Percentiles rank a stretch among this genome's conserved stretches.
Evolutionary conservation across 1,139 yeast genomes (phyloP).

Genomic region (Trichomonascaceae sp.): DNA sequence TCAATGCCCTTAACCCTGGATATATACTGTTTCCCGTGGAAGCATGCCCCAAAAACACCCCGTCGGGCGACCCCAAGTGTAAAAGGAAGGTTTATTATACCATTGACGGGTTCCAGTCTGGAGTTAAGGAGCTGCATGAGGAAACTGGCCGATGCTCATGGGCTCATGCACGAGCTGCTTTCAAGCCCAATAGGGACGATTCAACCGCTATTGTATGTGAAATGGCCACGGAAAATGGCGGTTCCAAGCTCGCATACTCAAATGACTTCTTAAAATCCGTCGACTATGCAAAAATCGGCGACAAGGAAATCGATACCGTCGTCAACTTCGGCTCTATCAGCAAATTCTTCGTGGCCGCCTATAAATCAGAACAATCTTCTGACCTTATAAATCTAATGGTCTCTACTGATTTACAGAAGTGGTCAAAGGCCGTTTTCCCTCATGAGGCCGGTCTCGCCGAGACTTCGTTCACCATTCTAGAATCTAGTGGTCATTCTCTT

Average conservation of each 20-base stretch:
- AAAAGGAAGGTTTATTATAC: conserved; percentile 38
- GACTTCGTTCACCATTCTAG: conserved; percentile 47
- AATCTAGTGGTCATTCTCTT: conserved; percentile 51
- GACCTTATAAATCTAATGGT: conserved; percentile 42
- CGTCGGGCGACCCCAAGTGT: conserved; percentile 33
- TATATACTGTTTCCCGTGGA: conserved; percentile 38
- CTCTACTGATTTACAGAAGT: conserved; percentile 52
- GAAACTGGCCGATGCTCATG: conserved; percentile 35
- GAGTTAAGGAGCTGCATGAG: conserved; percentile 35
- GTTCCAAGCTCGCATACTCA: conserved; percentile 39
- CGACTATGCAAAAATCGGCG: conserved; percentile 29
- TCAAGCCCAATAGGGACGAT: conserved; percentile 36
- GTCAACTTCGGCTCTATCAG: conserved; percentile 45
- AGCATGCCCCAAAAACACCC: conserved; percentile 34
- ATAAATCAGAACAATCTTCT: conserved; percentile 35
- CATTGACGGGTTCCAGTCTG: conserved; percentile 46
- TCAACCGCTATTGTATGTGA: conserved; percentile 43
- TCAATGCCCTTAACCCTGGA: conserved; percentile 41
- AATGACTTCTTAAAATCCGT: conserved; percentile 49
- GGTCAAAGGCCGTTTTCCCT: conserved; percentile 48
- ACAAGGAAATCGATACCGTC: conserved; percentile 32
- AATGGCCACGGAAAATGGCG: conserved; percentile 17
- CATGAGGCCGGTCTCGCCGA: conserved; percentile 34
- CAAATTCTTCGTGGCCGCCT: conserved; percentile 48
- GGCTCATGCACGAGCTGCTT: conserved; percentile 43